Conservation (phyloP, 768 basidiomycete genomes). For the Boletus coccyginus region DNA sequence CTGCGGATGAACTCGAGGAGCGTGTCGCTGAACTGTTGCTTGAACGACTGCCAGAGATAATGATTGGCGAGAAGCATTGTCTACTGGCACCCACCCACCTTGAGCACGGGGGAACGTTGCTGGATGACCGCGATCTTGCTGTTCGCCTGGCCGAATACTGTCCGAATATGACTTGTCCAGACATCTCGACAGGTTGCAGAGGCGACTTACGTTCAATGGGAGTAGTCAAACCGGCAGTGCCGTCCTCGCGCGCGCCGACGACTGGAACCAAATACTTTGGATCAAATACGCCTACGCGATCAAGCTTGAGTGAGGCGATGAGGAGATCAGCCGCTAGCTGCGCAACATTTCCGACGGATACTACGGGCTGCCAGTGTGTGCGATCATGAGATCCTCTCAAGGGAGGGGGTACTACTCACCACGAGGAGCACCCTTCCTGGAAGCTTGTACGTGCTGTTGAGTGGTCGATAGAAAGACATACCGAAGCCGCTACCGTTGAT, state of each 20-base stretch:
- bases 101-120: slow-evolving; percentile 76
- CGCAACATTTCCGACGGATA: slow-evolving; percentile 79
- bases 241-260: slow-evolving; percentile 69
- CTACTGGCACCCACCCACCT: slow-evolving; percentile 41
- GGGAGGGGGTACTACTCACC: slow-evolving; percentile 15
- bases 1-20: slow-evolving; percentile 56
- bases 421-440: slow-evolving; percentile 31
- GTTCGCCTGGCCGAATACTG: slow-evolving; percentile 63
- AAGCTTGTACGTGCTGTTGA: slow-evolving; percentile 21
- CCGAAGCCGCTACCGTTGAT: background rate
- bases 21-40: slow-evolving; percentile 60
- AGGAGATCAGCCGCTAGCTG: slow-evolving; percentile 77
- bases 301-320: slow-evolving; percentile 61
- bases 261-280: slow-evolving; percentile 63
- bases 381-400: background rate
- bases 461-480: slow-evolving; percentile 34
- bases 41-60: slow-evolving; percentile 48
- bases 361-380: slow-evolving; percentile 50
- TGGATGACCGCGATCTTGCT: slow-evolving; percentile 61
- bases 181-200: background rate
- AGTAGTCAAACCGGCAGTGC: slow-evolving; percentile 59
- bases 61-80: background rate
- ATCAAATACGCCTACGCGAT: slow-evolving; percentile 62
- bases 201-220: slow-evolving; percentile 66
- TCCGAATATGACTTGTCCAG: background rate